Base-by-base conservation (phyloP, 441 rosid species). In the Erodium chrysanthum region DNA sequence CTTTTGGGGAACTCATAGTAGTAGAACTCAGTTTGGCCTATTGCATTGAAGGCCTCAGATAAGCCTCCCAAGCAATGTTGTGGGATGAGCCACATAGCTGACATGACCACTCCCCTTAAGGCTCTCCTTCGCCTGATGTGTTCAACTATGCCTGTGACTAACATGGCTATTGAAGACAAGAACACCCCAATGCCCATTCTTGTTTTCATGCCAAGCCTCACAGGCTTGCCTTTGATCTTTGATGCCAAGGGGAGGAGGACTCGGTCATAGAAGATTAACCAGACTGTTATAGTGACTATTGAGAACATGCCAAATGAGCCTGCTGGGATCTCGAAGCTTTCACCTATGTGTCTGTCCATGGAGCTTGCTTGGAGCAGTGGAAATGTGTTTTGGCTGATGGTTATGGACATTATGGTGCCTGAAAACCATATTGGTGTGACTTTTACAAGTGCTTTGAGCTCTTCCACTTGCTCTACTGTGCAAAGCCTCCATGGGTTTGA, bases 381-480 rank as follows among this genome's bases (percentile, higher is more conserved):
- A 79, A 92, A 86, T 60, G 96, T 60, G 73, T 67, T 81, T 76
- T 90, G 96, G 84, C 87, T 85, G 48, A 82, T 69, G 72, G 81
- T 88, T 64, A 92, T 78, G 0, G 96, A 84, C 75, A 86, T 72
- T 79, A 86, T 75, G 20, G 90, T 88, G 71, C 96, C 96, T 0
- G 96, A 81, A 37, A 96, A 85, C 98, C 96, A 92, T n/a, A 92
- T 27, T 0, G 98, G 98, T 22, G 86, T 67, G 71, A 88, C 91
- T 68, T 85, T 90, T 61, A 92, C 52, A 15, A 88, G 85, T 1
- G 92, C 91, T 79, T 92, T 92, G 59, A 92, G 82, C 79, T 86
- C 97, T 77, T 90, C 96, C 0, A 92, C 98, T 81, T 83, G 87
- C 73, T 88, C 86, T 2, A 85, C 76, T 12, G 96, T 88, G 91